A percentile compares a stretch with the other conserved stretches of the same genome.
phyloP scores from a whole-genome alignment of 2,329 filamentous ascomycete species.

The Chalara sp. region DNA sequence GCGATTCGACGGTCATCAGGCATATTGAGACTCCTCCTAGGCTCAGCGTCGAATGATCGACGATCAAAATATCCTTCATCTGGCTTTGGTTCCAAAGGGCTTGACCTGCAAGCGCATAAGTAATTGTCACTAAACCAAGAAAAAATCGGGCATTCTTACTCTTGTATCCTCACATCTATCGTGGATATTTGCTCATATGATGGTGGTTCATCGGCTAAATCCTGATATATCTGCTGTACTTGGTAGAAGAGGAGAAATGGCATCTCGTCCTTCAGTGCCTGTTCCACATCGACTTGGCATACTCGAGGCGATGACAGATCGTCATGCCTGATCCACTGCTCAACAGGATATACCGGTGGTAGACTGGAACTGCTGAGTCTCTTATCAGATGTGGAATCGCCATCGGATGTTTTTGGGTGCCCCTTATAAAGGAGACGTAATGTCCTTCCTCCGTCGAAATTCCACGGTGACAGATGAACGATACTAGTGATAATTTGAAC shows the following conservation, averaged over 20 bases:
- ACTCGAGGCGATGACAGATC: constrained; percentile 70
- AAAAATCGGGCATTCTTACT: background rate
- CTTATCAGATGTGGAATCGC: constrained; percentile 49
- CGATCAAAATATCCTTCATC: constrained; percentile 39
- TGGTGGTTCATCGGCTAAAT: constrained; percentile 38
- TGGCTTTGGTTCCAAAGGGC: background rate
- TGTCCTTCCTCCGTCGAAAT: constrained; percentile 82
- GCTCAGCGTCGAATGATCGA: constrained; percentile 46
- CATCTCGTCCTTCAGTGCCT: constrained; percentile 76
- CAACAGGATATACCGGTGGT: constrained; percentile 60
- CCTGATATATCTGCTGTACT: constrained; percentile 76
- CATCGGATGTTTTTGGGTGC: constrained; percentile 55
- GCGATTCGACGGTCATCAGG: constrained; percentile 41
- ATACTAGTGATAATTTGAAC: constrained; percentile 88
- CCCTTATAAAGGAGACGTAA: constrained; percentile 80
- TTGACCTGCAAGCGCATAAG: background rate
- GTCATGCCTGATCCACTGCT: constrained; percentile 87
- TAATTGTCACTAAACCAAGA: background rate
- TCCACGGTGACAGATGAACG: constrained; percentile 87
- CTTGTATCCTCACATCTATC: constrained; percentile 14
- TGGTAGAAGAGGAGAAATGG: constrained; percentile 96
- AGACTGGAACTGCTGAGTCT: constrained; percentile 31
- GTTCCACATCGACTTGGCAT: constrained; percentile 67
- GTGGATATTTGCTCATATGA: constrained; percentile 42
- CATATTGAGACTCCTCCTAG: constrained; percentile 40